These are phyloP conservation scores for Penicillium sp. DNA, from an alignment of 2,329 filamentous ascomycete genomes.

Conservation along the genomic window DNA sequence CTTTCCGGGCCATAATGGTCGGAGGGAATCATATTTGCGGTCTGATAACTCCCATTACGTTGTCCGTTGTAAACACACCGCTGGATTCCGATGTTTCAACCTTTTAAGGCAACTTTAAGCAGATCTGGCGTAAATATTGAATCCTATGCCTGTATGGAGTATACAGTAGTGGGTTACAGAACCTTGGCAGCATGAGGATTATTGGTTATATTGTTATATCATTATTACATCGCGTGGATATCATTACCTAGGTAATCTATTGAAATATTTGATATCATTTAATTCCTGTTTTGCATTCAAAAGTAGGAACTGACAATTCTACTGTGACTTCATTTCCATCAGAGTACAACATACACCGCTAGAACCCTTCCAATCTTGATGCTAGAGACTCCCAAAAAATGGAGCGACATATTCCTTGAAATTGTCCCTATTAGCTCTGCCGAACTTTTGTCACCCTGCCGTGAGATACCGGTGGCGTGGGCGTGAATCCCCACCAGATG, in stretches of 20 bases:
- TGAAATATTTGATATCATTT: too few species aligned
- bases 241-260: neutral
- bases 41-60: neutral
- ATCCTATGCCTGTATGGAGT: neutral
- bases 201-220: neutral
- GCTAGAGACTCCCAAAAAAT: neutral
- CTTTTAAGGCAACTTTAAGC: neutral
- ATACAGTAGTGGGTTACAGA: neutral
- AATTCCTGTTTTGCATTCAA: neutral
- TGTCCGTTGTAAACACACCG: neutral
- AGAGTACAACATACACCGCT: slow-evolving; percentile 1
- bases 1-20: neutral
- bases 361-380: neutral
- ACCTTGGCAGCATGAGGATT: too few species aligned
- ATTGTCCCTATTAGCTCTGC: neutral
- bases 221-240: neutral
- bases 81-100: neutral
- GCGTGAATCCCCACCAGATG: neutral
- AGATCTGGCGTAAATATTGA: neutral
- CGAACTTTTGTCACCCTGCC: neutral
- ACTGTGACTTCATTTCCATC: neutral
- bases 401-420: neutral
- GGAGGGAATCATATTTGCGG: neutral
- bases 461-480: neutral
- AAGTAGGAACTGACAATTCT: neutral